A percentile compares a stretch with the other conserved stretches of the same genome.
phyloP scores from a whole-genome alignment of 192 early-diverging fungal species.

The Mortierella claussenii region DNA sequence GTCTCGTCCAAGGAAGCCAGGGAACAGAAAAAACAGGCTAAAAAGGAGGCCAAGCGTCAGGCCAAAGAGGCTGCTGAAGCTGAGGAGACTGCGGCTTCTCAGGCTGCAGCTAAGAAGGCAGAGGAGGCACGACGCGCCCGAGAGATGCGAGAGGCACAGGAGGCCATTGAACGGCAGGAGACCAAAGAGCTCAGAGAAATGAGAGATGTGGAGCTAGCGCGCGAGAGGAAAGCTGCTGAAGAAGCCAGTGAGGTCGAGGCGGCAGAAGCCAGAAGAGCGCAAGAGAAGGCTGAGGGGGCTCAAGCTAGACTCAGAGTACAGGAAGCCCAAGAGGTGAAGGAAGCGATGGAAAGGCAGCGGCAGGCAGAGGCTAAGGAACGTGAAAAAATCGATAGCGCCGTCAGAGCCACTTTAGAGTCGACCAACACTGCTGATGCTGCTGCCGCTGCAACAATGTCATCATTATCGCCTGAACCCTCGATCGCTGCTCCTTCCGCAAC shows the following conservation, averaged over 20 bases:
- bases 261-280: slow-evolving; percentile 6
- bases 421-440: background rate
- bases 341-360: slow-evolving; percentile 14
- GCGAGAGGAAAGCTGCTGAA: slow-evolving; percentile 27
- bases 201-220: slow-evolving; percentile 15
- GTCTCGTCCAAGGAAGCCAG: slow-evolving; percentile 35
- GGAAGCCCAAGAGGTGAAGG: slow-evolving; percentile 22
- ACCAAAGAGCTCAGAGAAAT: slow-evolving; percentile 27
- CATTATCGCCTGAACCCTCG: background rate
- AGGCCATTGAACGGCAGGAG: slow-evolving; percentile 38
- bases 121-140: slow-evolving; percentile 17
- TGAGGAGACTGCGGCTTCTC: slow-evolving; percentile 20
- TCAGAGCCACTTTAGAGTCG: background rate
- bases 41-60: slow-evolving; percentile 49
- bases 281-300: slow-evolving; percentile 29
- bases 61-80: slow-evolving; percentile 46
- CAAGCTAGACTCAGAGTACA: slow-evolving; percentile 16
- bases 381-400: background rate
- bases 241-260: slow-evolving; percentile 21
- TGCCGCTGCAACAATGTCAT: background rate
- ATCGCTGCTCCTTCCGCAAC: background rate
- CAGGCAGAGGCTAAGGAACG: background rate
- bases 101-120: slow-evolving; percentile 26
- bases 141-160: slow-evolving; percentile 33
- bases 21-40: slow-evolving; percentile 45